These are phyloP conservation scores for Acorus calamus DNA, from an alignment of 106 monocot species.

Conservation along the genomic window DNA sequence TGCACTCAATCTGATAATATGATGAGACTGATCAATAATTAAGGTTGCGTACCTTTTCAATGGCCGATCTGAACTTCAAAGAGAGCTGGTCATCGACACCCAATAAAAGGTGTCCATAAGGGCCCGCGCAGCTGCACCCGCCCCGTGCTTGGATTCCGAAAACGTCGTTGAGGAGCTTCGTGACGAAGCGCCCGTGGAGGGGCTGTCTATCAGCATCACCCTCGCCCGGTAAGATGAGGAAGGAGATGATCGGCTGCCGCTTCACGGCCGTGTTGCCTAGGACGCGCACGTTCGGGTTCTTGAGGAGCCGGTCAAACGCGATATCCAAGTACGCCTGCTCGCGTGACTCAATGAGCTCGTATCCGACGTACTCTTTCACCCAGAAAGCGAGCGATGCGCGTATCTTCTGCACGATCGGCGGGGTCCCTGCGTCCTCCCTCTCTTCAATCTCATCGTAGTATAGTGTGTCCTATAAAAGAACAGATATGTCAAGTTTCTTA, in stretches of 20 bases:
- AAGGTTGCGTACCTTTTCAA: not conserved
- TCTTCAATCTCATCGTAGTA: slow-evolving; percentile 56
- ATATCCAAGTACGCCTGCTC: slow-evolving; percentile 14
- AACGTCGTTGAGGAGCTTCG: too few relatives aligned
- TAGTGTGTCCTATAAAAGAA: slow-evolving; percentile 35
- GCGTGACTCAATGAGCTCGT: slow-evolving; percentile 18
- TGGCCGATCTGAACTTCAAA: too few relatives aligned
- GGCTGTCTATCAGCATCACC: too few relatives aligned
- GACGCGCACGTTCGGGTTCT: slow-evolving; percentile 14
- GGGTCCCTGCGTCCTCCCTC: slow-evolving; percentile 70
- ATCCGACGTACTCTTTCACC: slow-evolving; percentile 52
- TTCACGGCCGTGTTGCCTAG: slow-evolving; percentile 12
- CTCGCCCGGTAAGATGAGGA: slow-evolving; percentile 34
- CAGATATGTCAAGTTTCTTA: not conserved
- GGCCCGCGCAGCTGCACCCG: too few relatives aligned
- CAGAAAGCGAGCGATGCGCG: slow-evolving; percentile 53
- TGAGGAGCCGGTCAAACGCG: slow-evolving; percentile 9
- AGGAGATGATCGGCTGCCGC: slow-evolving; percentile 53
- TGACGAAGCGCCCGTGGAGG: too few relatives aligned
- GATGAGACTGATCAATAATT: too few relatives aligned
- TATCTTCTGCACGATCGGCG: slow-evolving; percentile 64
- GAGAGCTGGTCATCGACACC: too few relatives aligned
- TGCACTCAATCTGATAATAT: too few relatives aligned
- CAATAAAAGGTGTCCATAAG: too few relatives aligned
- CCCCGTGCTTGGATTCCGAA: too few relatives aligned